Conservation (phyloP, 2,329 filamentous ascomycete genomes). For the Pyrenophora teres region DNA sequence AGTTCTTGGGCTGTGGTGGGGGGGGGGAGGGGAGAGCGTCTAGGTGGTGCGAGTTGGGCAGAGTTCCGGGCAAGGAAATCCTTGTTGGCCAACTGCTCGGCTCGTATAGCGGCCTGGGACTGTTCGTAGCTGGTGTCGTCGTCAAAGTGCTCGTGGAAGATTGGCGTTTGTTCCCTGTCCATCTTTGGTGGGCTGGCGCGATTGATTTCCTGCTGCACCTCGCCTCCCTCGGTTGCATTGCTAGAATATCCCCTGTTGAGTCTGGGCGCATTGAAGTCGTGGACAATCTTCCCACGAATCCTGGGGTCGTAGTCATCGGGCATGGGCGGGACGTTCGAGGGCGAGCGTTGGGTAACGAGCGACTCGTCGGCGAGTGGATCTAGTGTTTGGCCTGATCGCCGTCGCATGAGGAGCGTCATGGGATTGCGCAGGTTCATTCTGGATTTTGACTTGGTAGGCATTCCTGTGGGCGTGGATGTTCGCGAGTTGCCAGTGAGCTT, state of each 20-base stretch:
- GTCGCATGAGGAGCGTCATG: constrained; percentile 63
- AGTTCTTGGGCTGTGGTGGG: constrained; percentile 23
- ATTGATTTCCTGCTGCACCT: constrained; percentile 24
- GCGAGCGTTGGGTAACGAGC: constrained; percentile 55
- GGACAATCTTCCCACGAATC: constrained; percentile 65
- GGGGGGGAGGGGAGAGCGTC: constrained; percentile 19
- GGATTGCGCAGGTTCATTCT: constrained; percentile 64
- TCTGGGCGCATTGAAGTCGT: constrained; percentile 68
- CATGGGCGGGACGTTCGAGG: constrained; percentile 53
- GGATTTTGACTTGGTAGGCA: constrained; percentile 51
- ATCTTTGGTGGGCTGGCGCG: constrained; percentile 43
- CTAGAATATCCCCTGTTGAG: constrained; percentile 51
- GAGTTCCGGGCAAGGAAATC: constrained; percentile 54
- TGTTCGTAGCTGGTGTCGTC: constrained; percentile 53
- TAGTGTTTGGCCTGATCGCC: constrained; percentile 59
- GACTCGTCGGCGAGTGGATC: constrained; percentile 56
- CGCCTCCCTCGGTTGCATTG: constrained; percentile 34
- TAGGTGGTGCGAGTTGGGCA: constrained; percentile 35
- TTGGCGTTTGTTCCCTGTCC: constrained; percentile 58
- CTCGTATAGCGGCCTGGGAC: constrained; percentile 51
- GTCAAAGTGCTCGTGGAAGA: constrained; percentile 66
- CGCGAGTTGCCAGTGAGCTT: constrained; percentile 32
- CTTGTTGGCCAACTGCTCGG: constrained; percentile 54
- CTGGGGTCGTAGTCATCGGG: constrained; percentile 67
- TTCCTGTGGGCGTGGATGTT: constrained; percentile 22